Percentiles rank a stretch among this genome's conserved stretches.
Evolutionary conservation across 495 filamentous ascomycete genomes (phyloP).

Genomic region (Tetracladium setigerum): DNA sequence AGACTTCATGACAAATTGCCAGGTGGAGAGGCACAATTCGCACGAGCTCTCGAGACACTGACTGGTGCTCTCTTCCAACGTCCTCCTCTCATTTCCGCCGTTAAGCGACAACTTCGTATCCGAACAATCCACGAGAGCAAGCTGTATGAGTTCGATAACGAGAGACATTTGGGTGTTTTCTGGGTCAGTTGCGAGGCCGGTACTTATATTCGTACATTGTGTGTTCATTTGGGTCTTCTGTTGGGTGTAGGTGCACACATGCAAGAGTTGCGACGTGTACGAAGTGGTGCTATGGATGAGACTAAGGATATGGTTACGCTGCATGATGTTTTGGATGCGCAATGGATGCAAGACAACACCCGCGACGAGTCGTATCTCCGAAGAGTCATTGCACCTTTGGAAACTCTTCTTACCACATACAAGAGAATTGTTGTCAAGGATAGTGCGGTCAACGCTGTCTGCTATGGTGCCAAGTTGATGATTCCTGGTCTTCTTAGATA

Average conservation of each 20-base stretch:
- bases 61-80: slow-evolving; percentile 97
- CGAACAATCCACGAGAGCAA: slow-evolving; percentile 94
- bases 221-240: slow-evolving; percentile 88
- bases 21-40: slow-evolving; percentile 83
- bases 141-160: slow-evolving; percentile 94
- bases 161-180: slow-evolving; percentile 95
- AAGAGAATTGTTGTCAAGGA: slow-evolving; percentile 98
- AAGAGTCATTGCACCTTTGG: slow-evolving; percentile 79
- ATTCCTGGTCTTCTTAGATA: slow-evolving; percentile 87
- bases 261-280: slow-evolving; percentile 93
- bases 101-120: slow-evolving; percentile 96
- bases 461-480: slow-evolving; percentile 98
- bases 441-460: slow-evolving; percentile 83
- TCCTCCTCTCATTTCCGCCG: slow-evolving; percentile 92
- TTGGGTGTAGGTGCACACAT: slow-evolving; percentile 95
- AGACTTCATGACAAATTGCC: slow-evolving; percentile 87
- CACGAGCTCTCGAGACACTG: slow-evolving; percentile 84
- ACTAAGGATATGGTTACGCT: slow-evolving; percentile 79
- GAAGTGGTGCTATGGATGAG: slow-evolving; percentile 93
- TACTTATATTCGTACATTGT: slow-evolving; percentile 96
- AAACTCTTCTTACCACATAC: slow-evolving; percentile 84
- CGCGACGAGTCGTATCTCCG: slow-evolving; percentile 83
- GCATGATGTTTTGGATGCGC: slow-evolving; percentile 92
- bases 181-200: slow-evolving; percentile 99
- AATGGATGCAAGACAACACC: slow-evolving; percentile 87